Evolutionary conservation across 2,329 filamentous ascomycete species (phyloP), one percentile per base, ranked within the genome.

Genomic region (Diaporthe ampelina): DNA sequence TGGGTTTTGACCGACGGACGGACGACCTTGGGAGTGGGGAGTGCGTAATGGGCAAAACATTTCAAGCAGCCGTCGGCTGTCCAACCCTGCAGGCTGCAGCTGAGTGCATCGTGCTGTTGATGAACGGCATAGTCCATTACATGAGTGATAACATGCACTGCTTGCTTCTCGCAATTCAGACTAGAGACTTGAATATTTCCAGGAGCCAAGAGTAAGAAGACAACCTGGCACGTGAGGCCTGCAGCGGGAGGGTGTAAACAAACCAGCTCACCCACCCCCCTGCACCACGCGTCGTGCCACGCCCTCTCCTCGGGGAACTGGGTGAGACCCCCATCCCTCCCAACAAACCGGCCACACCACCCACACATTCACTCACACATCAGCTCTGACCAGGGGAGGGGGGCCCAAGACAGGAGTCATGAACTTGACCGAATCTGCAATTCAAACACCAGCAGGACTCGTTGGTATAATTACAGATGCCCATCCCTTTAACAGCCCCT

Each of bases 391-490:
- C 13, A 15, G 3, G 40, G n/a, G n/a, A n/a, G n/a, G n/a, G n/a
- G 6, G 4, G 15, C 2, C 37, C 24, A 1, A 9, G 15, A 26
- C 48, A 68, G n/a, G 6, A 26, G 9, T 68, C 11, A 11, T 40
- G 32, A 52, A 68, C n/a, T 54, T 40, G 11, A 52, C 29, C 45
- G 48, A 37, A 54, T n/a, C 74, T 75, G 57, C 58, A 59, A 61
- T 63, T 65, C 45, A 72, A 74, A 63, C 71, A 73, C 71, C 74
- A 75, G 63, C 52, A 57, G 70, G 65, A 73, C 72, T 72, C 72
- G 61, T 52, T 80, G 79, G 79, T 82, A 83, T 82, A 81, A 82
- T 82, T 83, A 83, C 81, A 82, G 78, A 77, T 63, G 24, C 35
- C 43, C 58, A 21, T 10, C 67, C 58, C 72, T n/a, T 63, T 63